Evolutionary conservation across 2,329 filamentous ascomycete species (phyloP), one percentile per base, ranked within the genome.

Genomic region (Trichoderma citrinoviride): DNA sequence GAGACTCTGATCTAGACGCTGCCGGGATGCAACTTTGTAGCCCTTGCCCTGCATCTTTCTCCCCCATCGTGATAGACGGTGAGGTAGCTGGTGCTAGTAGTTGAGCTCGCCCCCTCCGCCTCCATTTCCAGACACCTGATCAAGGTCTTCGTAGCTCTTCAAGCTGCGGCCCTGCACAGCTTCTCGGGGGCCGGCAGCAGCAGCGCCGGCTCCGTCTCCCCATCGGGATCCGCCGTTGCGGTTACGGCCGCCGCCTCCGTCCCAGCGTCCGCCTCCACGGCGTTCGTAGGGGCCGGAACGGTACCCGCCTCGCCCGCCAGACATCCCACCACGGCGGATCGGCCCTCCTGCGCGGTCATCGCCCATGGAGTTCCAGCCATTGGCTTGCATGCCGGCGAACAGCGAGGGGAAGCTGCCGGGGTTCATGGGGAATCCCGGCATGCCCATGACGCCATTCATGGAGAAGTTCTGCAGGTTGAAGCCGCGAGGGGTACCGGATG

Each of bases 131-230:
- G 87, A 87, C 65, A 90, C 89, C 52, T 96, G 94, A 79, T 99
- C 95, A 25, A 99, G 82, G 75, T 99, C 95, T 77, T 99, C 96
- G 75, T 99, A 99, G 76, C 92, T 97, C 84, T 96, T 97, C 69
- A 99, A 80, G 67, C 91, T 97, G 65, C 95, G 87, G 5, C 95
- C 95, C 70, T 96, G 92, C 0, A 96, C 93, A 12, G 95, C 94
- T 77, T 98, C 93, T 21, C 91, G 86, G 21, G 95, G 94, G 0
- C 93, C 93, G 66, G 93, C 89, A 2, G 90, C 88, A 40, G 90
- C 87, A 25, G 86, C 90, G 44, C 90, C 90, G 55, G 91, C 90
- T 27, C 89, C 90, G 68, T 92, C 90, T 47, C 90, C 89, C 85
- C 89, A 91, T 69, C 87, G 82, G 40, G 86, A 86, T 71, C 79